Evolutionary conservation across 176 grass and related monocot genomes (phyloP).

Genomic region (Bolboschoenus planiculmis): DNA sequence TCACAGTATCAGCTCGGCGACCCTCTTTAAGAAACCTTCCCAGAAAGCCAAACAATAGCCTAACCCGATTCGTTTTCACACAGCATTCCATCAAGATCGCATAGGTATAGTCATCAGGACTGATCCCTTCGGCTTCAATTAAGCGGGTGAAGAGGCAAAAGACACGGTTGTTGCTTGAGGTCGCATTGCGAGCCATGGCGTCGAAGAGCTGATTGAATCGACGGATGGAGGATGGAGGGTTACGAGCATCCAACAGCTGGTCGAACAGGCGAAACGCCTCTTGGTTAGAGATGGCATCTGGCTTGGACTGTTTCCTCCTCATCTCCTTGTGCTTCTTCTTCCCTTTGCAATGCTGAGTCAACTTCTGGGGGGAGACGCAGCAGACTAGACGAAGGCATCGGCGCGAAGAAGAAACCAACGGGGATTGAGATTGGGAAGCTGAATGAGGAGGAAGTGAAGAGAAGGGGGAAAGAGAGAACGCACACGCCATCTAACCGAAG

Average conservation of each 20-base stretch:
- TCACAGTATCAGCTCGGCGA: not conserved
- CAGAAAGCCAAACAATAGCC: not conserved
- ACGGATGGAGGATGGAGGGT: not conserved
- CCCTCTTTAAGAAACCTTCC: not conserved
- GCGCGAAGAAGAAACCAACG: not conserved
- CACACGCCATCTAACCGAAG: not conserved
- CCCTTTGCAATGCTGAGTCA: not conserved
- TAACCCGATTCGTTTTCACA: not conserved
- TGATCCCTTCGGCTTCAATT: not conserved
- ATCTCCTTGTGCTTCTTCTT: not conserved
- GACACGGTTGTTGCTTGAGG: not conserved
- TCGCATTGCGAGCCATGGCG: not conserved
- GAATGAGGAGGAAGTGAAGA: not conserved
- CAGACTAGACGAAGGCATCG: not conserved
- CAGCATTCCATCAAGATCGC: not conserved
- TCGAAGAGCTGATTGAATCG: not conserved
- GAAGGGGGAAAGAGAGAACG: not conserved
- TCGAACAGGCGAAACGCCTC: not conserved
- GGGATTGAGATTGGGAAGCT: not conserved
- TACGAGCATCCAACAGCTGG: not conserved
- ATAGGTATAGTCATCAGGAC: not conserved
- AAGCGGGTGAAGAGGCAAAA: not conserved
- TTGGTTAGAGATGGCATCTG: not conserved
- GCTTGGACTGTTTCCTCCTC: not conserved
- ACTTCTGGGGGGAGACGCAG: not conserved